phyloP scores from a whole-genome alignment of 148 eudicot species.

The Arctostaphylos glauca region DNA sequence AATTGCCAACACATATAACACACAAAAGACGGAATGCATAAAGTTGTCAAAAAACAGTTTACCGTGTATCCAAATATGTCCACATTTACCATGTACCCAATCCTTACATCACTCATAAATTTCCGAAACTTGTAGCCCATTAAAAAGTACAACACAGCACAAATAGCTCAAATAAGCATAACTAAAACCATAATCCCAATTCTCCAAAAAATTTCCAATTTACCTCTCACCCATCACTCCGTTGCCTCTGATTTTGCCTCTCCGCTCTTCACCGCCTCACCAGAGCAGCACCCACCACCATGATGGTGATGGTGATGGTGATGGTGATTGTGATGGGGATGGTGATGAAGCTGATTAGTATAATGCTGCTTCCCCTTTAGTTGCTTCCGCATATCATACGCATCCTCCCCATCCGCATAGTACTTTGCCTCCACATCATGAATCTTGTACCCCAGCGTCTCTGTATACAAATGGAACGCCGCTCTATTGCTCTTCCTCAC shows the following conservation, averaged over 20 bases:
- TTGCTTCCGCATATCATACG: slow-evolving; percentile 81
- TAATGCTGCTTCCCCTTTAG: slow-evolving; percentile 39
- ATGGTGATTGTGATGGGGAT: slow-evolving; percentile 31
- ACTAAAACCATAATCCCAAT: background rate
- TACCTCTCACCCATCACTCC: slow-evolving; percentile 21
- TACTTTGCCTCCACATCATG: slow-evolving; percentile 90
- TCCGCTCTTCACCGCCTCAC: slow-evolving; percentile 12
- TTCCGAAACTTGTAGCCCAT: background rate
- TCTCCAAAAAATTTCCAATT: background rate
- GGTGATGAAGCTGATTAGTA: slow-evolving; percentile 14
- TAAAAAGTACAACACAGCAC: background rate
- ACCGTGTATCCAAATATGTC: background rate
- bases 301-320: slow-evolving; percentile 47
- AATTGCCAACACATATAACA: too few relatives aligned
- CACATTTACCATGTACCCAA: background rate
- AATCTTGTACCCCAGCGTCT: slow-evolving; percentile 76
- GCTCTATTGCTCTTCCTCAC: slow-evolving; percentile 92
- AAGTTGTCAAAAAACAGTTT: background rate
- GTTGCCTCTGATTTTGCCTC: slow-evolving; percentile 11
- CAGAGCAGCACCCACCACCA: slow-evolving; percentile 49
- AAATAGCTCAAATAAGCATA: background rate
- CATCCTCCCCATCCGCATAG: slow-evolving; percentile 90
- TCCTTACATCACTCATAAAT: background rate
- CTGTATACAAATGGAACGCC: slow-evolving; percentile 76
- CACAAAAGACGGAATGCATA: background rate